These are phyloP conservation scores for Trichoderma pleuroti DNA, from an alignment of 2,329 filamentous ascomycete species.

Conservation along the genomic window DNA sequence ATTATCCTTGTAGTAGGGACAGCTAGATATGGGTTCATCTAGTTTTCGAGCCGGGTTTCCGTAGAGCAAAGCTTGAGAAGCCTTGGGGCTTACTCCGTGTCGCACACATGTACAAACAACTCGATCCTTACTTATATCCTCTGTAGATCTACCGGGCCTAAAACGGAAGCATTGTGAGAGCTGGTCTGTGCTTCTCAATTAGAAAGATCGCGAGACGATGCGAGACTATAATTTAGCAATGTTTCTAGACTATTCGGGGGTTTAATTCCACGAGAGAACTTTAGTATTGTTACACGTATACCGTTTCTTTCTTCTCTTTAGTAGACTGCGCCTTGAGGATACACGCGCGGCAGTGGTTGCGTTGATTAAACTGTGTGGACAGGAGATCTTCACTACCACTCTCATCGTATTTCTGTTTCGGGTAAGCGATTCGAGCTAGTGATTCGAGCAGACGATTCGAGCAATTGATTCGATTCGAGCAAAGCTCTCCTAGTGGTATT, in stretches of 20 bases:
- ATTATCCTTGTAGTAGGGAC: not conserved
- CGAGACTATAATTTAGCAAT: not conserved
- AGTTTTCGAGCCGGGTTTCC: not conserved
- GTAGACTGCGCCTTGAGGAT: not conserved
- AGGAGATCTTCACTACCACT: not conserved
- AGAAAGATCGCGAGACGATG: not conserved
- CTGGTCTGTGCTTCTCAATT: not conserved
- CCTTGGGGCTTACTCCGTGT: not conserved
- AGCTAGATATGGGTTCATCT: not conserved
- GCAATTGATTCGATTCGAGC: not conserved
- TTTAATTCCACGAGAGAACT: not conserved
- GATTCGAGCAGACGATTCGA: not conserved
- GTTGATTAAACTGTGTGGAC: not conserved
- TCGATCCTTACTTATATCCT: not conserved
- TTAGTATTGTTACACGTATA: not conserved
- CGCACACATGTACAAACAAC: not conserved
- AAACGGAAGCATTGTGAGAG: not conserved
- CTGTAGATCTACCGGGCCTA: not conserved
- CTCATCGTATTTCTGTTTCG: not conserved
- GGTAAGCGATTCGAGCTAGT: not conserved
- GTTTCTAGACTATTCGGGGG: not conserved
- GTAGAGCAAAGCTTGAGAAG: not conserved
- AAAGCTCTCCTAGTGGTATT: not conserved
- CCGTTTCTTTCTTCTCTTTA: not conserved
- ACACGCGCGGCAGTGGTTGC: not conserved